phyloP scores from a whole-genome alignment of 2,329 filamentous ascomycete genomes.

The Helotiales sp. region DNA sequence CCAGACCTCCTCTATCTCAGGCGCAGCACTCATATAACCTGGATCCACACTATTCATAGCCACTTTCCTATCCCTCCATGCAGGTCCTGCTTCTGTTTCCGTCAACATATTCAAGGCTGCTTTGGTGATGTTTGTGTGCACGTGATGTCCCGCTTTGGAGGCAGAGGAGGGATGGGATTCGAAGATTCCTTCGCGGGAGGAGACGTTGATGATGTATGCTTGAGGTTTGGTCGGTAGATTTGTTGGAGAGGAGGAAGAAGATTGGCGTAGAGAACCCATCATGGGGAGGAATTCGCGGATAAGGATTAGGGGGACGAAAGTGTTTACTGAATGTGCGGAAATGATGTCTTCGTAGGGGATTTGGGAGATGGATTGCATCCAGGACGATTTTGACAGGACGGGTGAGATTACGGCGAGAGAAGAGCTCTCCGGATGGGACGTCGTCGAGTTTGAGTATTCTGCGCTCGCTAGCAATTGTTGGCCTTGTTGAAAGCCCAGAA shows the following conservation, averaged over 20 bases:
- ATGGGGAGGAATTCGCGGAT: constrained; percentile 20
- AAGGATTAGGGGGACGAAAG: constrained; percentile 21
- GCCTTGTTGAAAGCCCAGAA: neutral
- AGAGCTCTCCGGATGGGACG: neutral
- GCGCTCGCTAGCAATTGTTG: neutral
- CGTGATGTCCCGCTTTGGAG: constrained; percentile 18
- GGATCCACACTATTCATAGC: constrained; percentile 24
- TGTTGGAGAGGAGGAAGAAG: neutral
- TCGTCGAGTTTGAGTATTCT: neutral
- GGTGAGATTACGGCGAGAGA: neutral
- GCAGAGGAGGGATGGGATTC: constrained; percentile 5
- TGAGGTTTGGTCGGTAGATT: neutral
- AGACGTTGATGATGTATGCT: constrained; percentile 21
- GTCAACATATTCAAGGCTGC: constrained; percentile 25
- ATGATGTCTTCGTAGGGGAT: constrained; percentile 25
- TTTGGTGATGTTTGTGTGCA: constrained; percentile 24
- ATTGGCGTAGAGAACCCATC: constrained; percentile 3
- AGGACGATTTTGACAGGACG: constrained; percentile 8
- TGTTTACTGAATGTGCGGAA: constrained; percentile 23
- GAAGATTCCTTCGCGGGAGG: constrained; percentile 22
- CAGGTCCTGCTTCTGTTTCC: constrained; percentile 18
- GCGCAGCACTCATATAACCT: constrained; percentile 21
- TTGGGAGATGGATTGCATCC: constrained; percentile 17
- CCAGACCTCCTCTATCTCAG: constrained; percentile 13
- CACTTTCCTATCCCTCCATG: constrained; percentile 15